phyloP scores from a whole-genome alignment of 2,329 filamentous ascomycete species.

The Bipolaris bicolor region DNA sequence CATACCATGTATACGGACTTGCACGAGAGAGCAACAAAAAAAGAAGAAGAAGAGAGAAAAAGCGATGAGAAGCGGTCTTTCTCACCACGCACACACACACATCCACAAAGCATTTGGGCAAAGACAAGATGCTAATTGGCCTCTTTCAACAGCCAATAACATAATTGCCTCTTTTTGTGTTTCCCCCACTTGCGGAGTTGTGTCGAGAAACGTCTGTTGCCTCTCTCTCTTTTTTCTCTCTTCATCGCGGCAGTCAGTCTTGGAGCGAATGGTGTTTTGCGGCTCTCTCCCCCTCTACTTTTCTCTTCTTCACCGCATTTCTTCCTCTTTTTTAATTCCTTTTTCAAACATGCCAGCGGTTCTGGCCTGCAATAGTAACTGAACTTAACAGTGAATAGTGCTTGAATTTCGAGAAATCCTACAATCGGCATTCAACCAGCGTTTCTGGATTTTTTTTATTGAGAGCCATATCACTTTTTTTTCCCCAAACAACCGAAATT shows the following conservation, averaged over 20 bases:
- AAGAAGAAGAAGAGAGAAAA: neutral
- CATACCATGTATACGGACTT: neutral
- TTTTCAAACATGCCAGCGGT: slow-evolving; percentile 4
- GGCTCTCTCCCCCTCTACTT: neutral
- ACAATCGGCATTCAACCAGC: slow-evolving; percentile 2
- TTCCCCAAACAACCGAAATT: too few species aligned
- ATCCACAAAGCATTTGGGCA: slow-evolving; percentile 1
- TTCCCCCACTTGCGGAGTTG: neutral
- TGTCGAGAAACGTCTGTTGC: too few species aligned
- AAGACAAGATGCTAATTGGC: slow-evolving; percentile 21
- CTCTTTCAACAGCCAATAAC: slow-evolving; percentile 21
- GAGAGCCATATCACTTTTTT: too few species aligned
- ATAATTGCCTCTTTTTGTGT: neutral
- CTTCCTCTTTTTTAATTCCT: neutral
- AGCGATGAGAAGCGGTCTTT: neutral
- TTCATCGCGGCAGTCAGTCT: neutral
- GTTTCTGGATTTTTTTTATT: neutral
- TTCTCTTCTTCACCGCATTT: neutral
- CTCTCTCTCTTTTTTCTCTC: neutral
- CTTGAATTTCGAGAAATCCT: slow-evolving; percentile 18
- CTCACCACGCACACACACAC: too few species aligned
- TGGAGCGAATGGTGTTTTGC: neutral
- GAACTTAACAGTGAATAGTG: slow-evolving; percentile 35
- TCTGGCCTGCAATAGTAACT: slow-evolving; percentile 21
- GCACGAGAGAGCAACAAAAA: neutral